phyloP scores from a whole-genome alignment of 306 rosid species.

The Heteromeles arbutifolia region DNA sequence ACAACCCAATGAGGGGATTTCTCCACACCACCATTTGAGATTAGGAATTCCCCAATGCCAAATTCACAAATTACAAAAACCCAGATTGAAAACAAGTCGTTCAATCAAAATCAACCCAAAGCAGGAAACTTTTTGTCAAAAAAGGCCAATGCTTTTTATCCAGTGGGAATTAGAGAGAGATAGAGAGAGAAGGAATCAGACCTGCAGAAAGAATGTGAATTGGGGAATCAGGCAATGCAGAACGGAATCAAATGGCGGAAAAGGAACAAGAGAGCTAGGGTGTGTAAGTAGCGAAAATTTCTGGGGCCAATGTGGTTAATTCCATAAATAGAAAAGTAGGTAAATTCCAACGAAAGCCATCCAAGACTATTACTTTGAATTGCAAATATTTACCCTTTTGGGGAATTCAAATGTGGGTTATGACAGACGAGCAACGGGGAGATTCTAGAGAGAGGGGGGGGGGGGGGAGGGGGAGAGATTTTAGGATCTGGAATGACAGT shows the following conservation, averaged over 20 bases:
- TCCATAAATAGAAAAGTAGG: slow-evolving; percentile 12
- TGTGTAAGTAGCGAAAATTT: not conserved
- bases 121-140: not conserved
- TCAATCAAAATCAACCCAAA: not conserved
- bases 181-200: not conserved
- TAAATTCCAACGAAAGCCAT: slow-evolving; percentile 11
- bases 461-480: slow-evolving; percentile 14
- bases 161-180: not conserved
- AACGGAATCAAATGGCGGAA: slow-evolving; percentile 7
- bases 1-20: not conserved
- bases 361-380: not conserved
- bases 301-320: slow-evolving; percentile 11
- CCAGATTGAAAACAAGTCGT: not conserved
- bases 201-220: slow-evolving; percentile 1
- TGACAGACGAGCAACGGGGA: slow-evolving; percentile 14
- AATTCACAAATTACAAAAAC: slow-evolving; percentile 9
- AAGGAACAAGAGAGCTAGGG: slow-evolving; percentile 6
- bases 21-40: not conserved
- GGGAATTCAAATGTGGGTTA: slow-evolving; percentile 14
- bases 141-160: not conserved
- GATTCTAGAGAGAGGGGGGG: slow-evolving; percentile 8
- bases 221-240: slow-evolving; percentile 5
- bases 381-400: not conserved
- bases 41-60: not conserved
- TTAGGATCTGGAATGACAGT: slow-evolving; percentile 33